Evolutionary conservation across 2,329 filamentous ascomycete species (phyloP).

Genomic region (Cladosporium sp.): DNA sequence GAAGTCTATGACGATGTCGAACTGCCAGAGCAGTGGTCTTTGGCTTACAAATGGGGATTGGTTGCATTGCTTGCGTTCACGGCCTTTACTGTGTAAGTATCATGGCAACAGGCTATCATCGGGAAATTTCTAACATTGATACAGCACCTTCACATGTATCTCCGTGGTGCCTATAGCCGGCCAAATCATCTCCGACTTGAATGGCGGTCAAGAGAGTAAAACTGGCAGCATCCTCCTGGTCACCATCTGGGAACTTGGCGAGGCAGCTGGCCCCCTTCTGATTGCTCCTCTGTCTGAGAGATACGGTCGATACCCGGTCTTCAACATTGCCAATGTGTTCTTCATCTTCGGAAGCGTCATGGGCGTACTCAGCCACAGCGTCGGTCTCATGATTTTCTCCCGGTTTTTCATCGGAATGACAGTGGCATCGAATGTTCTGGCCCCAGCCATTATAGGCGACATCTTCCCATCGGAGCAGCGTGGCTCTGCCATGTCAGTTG

Average conservation of each 20-base stretch:
- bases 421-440: conserved; percentile 56
- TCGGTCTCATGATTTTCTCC: conserved; percentile 43
- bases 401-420: conserved; percentile 47
- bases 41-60: conserved; percentile 51
- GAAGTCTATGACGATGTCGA: conserved; percentile 12
- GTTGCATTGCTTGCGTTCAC: conserved; percentile 55
- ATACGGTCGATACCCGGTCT: conserved; percentile 42
- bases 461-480: conserved; percentile 60
- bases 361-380: conserved; percentile 41
- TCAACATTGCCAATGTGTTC: conserved; percentile 43
- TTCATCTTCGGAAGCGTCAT: conserved; percentile 46
- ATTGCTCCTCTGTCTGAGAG: conserved; percentile 49
- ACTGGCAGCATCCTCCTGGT: conserved; percentile 42
- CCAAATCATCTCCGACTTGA: conserved; percentile 31
- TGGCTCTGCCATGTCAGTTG: conserved; percentile 58
- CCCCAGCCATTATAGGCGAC: conserved; percentile 64
- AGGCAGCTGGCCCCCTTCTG: conserved; percentile 48
- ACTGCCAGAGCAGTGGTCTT: conserved; percentile 54
- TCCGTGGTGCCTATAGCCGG: conserved; percentile 33
- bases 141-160: conserved; percentile 36
- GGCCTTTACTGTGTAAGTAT: conserved; percentile 56
- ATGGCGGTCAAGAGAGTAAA: conserved; percentile 25
- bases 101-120: background rate
- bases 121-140: background rate
- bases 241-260: conserved; percentile 52